phyloP scores from a whole-genome alignment of 2,329 filamentous ascomycete genomes.

The Chrysoporthe deuterocubensis region DNA sequence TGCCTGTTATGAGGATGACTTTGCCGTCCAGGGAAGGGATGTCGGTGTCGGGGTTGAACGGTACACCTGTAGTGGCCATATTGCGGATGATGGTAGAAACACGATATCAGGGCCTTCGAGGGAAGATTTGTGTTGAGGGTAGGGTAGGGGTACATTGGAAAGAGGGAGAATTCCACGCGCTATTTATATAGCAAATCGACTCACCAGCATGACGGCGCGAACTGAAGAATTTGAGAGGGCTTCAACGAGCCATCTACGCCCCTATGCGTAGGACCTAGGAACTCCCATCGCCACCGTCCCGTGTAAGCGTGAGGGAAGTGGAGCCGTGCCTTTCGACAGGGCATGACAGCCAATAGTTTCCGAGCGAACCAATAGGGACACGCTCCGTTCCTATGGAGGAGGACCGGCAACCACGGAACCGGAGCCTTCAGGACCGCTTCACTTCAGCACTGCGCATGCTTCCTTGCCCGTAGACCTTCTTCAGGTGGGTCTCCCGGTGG shows the following conservation, averaged over 20 bases:
- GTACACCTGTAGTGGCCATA: background rate
- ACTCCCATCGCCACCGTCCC: background rate
- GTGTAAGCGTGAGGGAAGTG: background rate
- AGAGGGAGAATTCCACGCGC: background rate
- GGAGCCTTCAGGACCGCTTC: background rate
- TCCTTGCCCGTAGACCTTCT: background rate
- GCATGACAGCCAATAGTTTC: conserved; percentile 1
- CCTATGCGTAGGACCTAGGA: background rate
- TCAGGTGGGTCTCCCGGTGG: background rate
- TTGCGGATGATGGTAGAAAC: background rate
- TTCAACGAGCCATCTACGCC: background rate
- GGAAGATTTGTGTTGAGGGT: background rate
- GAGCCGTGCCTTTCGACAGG: background rate
- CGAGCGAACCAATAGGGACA: background rate
- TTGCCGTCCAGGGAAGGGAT: conserved; percentile 46
- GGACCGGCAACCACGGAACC: background rate
- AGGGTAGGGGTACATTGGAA: background rate
- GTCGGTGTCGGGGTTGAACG: conserved; percentile 35
- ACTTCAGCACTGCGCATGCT: background rate
- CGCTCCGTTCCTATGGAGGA: background rate
- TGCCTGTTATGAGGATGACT: conserved; percentile 53
- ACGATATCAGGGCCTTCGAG: background rate
- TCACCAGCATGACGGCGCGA: background rate
- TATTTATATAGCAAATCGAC: background rate
- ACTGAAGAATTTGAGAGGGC: background rate